Base-by-base conservation (phyloP, 2,329 filamentous ascomycete species). In the Alternaria conjuncta region DNA sequence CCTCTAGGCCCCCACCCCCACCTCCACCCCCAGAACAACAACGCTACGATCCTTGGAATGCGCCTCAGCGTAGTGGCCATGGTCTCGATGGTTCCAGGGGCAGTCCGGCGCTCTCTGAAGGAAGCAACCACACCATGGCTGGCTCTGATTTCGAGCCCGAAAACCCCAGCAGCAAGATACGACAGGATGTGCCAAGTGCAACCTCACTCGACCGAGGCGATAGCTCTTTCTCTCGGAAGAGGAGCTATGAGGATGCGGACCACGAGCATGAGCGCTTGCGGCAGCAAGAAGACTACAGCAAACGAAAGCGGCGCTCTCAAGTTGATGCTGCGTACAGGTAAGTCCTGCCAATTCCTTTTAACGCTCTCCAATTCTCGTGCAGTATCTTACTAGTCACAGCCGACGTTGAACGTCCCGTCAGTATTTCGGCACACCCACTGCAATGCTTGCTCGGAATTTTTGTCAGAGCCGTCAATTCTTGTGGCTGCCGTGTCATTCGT, bases 311-410 rank as follows among this genome's bases (percentile, higher is more conserved):
- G 55, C 75, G 77, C 49, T 73, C 76, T 25, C 73, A 76, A 58
- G 75, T 78, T 9, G 78, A 75, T 61, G 69, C 76, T 49, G 78
- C 73, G 41, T 81, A 80, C 53, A 75, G 78, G 76, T 79, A 71
- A 72, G 71, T 13, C 25, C 43, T 49, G 28, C 18, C 36, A 32
- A 41, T 12, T 13, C 3, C 45, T 12, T 20, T 23, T 28, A 26
- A 18, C 10, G 4, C 6, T 30, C 11, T 51, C 56, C 46, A n/a
- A 41, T 53, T 20, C 10, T 51, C 46, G 10, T 43, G 25, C 45
- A 53, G 25, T 44, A 46, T 32, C 62, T 67, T 51, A 67, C 53
- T 18, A 13, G 21, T 55, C 20, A 32, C 55, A 69, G 67, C 60
- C 67, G 67, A 54, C 67, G 67, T 44, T 69, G 55, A 69, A 49